These are phyloP conservation scores for Pleochaeta shiraiana DNA, from an alignment of 2,329 filamentous ascomycete genomes.

Conservation along the genomic window DNA sequence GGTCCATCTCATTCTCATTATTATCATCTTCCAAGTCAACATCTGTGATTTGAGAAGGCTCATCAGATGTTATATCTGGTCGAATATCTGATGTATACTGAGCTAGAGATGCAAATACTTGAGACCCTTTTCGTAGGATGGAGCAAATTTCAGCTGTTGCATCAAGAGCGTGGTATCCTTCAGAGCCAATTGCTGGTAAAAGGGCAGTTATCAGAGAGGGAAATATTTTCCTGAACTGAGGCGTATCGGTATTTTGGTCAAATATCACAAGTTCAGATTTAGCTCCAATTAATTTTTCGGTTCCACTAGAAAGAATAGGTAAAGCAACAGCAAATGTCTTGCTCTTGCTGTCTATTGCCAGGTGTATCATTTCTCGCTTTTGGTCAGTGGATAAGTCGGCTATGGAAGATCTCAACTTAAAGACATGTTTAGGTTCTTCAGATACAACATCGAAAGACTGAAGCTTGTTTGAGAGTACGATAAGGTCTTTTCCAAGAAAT, in stretches of 20 bases:
- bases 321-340: slow-evolving; percentile 44
- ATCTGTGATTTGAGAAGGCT: slow-evolving; percentile 13
- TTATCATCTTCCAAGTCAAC: slow-evolving; percentile 19
- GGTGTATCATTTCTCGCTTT: slow-evolving; percentile 31
- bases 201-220: slow-evolving; percentile 42
- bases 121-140: slow-evolving; percentile 34
- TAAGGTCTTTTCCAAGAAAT: slow-evolving; percentile 50
- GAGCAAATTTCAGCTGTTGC: slow-evolving; percentile 51
- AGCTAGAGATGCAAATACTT: slow-evolving; percentile 28
- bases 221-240: slow-evolving; percentile 34
- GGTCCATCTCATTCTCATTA: slow-evolving; percentile 8
- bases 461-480: slow-evolving; percentile 52
- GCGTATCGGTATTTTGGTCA: slow-evolving; percentile 33
- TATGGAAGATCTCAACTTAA: slow-evolving; percentile 28
- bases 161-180: slow-evolving; percentile 58
- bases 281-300: slow-evolving; percentile 3
- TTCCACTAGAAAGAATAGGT: slow-evolving; percentile 11
- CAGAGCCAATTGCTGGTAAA: slow-evolving; percentile 37
- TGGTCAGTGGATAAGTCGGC: slow-evolving; percentile 18
- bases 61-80: slow-evolving; percentile 16
- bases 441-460: slow-evolving; percentile 69
- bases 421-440: slow-evolving; percentile 47
- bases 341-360: slow-evolving; percentile 47
- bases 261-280: slow-evolving; percentile 39
- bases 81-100: slow-evolving; percentile 28